Base-by-base conservation (phyloP, 371 early-diverging fungal species). In the Actinomortierella wolfii region DNA sequence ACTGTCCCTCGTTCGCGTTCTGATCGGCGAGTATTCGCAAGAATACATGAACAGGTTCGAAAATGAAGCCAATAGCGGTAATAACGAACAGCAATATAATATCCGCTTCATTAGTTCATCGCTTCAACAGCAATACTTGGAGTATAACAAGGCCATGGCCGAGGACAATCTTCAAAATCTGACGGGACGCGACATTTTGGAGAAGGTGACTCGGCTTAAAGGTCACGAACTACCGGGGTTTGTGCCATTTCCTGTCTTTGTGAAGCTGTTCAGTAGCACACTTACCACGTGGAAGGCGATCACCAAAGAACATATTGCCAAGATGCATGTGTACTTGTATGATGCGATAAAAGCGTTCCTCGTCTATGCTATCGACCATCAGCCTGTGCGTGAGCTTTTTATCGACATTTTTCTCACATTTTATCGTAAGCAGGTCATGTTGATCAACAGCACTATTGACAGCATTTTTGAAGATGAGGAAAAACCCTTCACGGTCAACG, bases 401-500 rank as follows among this genome's bases (percentile, higher is more conserved):
- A n/a, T 62, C n/a, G 63, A 68, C 11, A 4, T 6, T 40, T 62
- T 62, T 40, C 62, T 59, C 23, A 61, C 54, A 39, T 68, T 68
- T n/a, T 68, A 68, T 59, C 46, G 17, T 44, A 20, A 17, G 4
- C 68, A 68, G 46, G 51, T 23, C 13, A 6, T 34, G 17, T 53
- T 57, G 15, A 68, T 68, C 15, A 34, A 61, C 11, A 43, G 29
- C 0, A 26, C 41, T 11, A 68, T 68, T 48, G 59, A 68, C n/a
- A 55, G 29, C 18, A 62, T 68, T 47, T 68, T 68, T 17, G 54
- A 18, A 11, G 63, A 68, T 34, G 68, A 68, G 50, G 0, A 39
- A 39, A 58, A 29, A 15, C 68, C 68, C 4, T 68, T 68, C 40
- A 68, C 68, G 0, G 34, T 68, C 62, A 68, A 68, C 53, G 62